Evolutionary conservation across 371 early-diverging fungal genomes (phyloP).

Genomic region (Mortierella sp.): DNA sequence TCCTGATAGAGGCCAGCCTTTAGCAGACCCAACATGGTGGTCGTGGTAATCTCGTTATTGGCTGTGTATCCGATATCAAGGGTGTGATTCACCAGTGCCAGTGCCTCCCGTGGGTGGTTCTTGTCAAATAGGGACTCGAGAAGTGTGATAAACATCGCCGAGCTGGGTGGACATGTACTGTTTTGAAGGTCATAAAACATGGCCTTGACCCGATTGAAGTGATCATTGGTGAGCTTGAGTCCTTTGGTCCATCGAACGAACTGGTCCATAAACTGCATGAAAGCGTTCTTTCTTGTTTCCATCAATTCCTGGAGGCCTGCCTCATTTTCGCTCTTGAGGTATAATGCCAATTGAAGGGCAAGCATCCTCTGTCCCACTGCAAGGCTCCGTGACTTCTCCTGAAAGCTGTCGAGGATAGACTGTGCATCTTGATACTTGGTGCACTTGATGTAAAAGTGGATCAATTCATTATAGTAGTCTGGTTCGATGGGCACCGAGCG

Average conservation of each 20-base stretch:
- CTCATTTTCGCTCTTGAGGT: constrained; percentile 37
- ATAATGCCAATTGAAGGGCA: constrained; percentile 32
- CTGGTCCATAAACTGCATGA: constrained; percentile 13
- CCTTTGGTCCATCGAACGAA: constrained; percentile 40
- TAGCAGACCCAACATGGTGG: constrained; percentile 22
- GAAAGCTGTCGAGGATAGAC: constrained; percentile 12
- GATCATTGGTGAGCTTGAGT: constrained; percentile 21
- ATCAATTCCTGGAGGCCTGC: constrained; percentile 4
- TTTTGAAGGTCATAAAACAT: constrained; percentile 12
- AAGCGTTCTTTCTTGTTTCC: not conserved
- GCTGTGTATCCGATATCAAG: constrained; percentile 38
- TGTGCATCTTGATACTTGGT: constrained; percentile 24
- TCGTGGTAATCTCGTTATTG: constrained; percentile 11
- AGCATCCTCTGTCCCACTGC: constrained; percentile 10
- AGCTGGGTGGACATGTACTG: constrained; percentile 23
- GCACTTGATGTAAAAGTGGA: constrained; percentile 25
- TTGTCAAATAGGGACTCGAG: constrained; percentile 8
- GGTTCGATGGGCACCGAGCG: constrained; percentile 1
- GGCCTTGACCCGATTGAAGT: constrained; percentile 17
- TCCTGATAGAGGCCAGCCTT: constrained; percentile 27
- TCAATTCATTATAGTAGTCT: constrained; percentile 30
- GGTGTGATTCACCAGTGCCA: constrained; percentile 25
- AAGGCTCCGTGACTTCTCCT: not conserved
- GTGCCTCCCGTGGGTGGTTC: constrained; percentile 19
- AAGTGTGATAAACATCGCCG: constrained; percentile 21